A percentile compares a stretch with the other conserved stretches of the same genome.
phyloP scores from a whole-genome alignment of 106 monocot genomes.

The Allium cepa region DNA sequence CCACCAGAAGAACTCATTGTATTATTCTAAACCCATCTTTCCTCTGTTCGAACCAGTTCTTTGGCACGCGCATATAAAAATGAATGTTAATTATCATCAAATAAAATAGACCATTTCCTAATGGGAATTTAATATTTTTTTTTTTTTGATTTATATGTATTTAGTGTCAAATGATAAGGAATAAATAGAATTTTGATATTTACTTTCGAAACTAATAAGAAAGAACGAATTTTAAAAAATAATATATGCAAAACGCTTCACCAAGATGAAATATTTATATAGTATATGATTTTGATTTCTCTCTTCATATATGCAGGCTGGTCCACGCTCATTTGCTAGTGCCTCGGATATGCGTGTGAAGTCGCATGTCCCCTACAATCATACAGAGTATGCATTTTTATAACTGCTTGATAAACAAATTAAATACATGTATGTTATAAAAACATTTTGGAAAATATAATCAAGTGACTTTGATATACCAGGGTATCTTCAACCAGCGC shows the following conservation, averaged over 20 bases:
- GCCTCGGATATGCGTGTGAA: constrained; percentile 53
- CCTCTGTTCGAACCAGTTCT: too few species aligned
- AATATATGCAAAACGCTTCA: neutral
- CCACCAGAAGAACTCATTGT: constrained; percentile 67
- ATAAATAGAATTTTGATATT: too few species aligned
- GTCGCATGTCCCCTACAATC: neutral
- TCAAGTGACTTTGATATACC: neutral
- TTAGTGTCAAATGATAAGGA: too few species aligned
- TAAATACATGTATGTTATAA: neutral
- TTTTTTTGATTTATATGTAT: neutral
- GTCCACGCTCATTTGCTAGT: constrained; percentile 54
- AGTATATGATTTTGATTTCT: too few species aligned
- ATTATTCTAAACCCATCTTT: neutral
- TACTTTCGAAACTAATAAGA: too few species aligned
- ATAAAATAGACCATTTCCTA: too few species aligned
- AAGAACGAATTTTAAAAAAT: neutral
- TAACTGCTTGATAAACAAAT: constrained; percentile 14
- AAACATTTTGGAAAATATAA: neutral
- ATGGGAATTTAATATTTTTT: neutral
- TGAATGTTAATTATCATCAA: too few species aligned
- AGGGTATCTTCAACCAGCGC: constrained; percentile 30
- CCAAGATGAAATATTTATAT: too few species aligned
- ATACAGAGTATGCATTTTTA: constrained; percentile 12
- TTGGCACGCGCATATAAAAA: too few species aligned
- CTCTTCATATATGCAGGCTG: constrained; percentile 27